These are phyloP conservation scores for Alternaria sp. DNA, from an alignment of 2,329 filamentous ascomycete genomes.

Conservation along the genomic window DNA sequence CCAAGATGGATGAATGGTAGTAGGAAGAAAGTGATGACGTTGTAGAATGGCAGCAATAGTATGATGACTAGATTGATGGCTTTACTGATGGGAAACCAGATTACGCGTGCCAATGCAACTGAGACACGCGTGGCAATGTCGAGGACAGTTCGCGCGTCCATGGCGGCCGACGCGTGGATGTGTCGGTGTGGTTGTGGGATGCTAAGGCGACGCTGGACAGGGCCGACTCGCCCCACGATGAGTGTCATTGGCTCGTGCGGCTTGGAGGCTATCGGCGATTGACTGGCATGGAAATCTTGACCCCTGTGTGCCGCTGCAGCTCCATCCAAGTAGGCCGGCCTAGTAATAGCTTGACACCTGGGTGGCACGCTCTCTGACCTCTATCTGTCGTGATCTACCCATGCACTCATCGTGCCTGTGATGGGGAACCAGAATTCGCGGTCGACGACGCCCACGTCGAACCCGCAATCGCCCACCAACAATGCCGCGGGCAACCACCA, in stretches of 20 bases:
- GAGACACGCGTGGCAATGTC: conserved; percentile 27
- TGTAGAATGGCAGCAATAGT: conserved; percentile 58
- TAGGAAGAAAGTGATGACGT: conserved; percentile 57
- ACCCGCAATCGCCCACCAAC: conserved; percentile 36
- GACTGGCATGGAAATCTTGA: conserved; percentile 19
- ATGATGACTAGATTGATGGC: conserved; percentile 51
- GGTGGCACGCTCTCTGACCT: conserved; percentile 4
- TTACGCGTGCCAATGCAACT: conserved; percentile 34
- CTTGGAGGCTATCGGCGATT: not conserved
- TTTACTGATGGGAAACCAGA: conserved; percentile 51
- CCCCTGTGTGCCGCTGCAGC: conserved; percentile 35
- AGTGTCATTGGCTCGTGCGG: conserved; percentile 27
- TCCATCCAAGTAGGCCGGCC: conserved; percentile 22
- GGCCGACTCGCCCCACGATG: conserved; percentile 3
- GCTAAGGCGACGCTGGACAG: conserved; percentile 3
- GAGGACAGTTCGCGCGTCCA: conserved; percentile 44
- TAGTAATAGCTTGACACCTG: conserved; percentile 15
- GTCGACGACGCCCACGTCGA: conserved; percentile 30
- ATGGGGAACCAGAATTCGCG: conserved; percentile 50
- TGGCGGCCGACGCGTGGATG: not conserved
- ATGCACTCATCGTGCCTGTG: conserved; percentile 5
- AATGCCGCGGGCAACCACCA: not conserved
- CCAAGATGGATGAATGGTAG: conserved; percentile 61
- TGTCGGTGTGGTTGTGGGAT: not conserved
- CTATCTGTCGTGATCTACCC: not conserved